These are phyloP conservation scores for Pseudogymnoascus sp. DNA, from an alignment of 2,329 filamentous ascomycete species.

Conservation along the genomic window DNA sequence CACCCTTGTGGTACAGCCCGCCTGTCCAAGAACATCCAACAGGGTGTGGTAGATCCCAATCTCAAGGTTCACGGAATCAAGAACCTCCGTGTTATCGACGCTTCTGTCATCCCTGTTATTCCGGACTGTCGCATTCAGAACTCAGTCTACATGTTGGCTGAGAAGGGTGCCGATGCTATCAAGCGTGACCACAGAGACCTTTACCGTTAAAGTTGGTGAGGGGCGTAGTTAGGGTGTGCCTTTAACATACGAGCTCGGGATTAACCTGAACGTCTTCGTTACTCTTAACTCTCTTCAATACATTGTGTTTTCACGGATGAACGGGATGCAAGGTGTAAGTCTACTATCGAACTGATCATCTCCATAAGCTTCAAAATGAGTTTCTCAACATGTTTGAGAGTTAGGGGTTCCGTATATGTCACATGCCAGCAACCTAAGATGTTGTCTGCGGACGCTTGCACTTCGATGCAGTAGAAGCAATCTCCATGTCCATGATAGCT, in stretches of 20 bases:
- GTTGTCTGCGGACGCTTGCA: neutral
- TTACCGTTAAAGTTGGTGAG: too few relatives aligned
- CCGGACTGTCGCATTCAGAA: conserved; percentile 54
- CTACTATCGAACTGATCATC: neutral
- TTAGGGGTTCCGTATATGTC: neutral
- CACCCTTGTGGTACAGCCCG: conserved; percentile 53
- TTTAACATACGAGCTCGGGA: too few relatives aligned
- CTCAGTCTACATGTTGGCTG: conserved; percentile 53
- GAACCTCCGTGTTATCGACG: conserved; percentile 49
- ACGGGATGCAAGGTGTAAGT: neutral
- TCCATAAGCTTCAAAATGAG: conserved; percentile 13
- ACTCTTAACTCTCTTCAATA: too few relatives aligned
- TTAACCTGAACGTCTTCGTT: too few relatives aligned
- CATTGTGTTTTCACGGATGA: neutral
- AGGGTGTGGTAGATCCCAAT: conserved; percentile 46
- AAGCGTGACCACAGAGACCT: too few relatives aligned
- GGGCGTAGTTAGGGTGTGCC: too few relatives aligned
- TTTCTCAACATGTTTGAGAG: conserved; percentile 9
- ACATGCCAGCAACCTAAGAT: neutral
- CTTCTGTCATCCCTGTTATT: conserved; percentile 50
- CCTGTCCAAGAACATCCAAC: conserved; percentile 44
- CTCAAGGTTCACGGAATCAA: conserved; percentile 50
- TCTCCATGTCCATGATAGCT: neutral
- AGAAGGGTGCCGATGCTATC: conserved; percentile 35
- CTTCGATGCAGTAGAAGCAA: neutral